These are phyloP conservation scores for Cordyceps fumosorosea DNA, from an alignment of 2,329 filamentous ascomycete genomes.

Conservation along the genomic window DNA sequence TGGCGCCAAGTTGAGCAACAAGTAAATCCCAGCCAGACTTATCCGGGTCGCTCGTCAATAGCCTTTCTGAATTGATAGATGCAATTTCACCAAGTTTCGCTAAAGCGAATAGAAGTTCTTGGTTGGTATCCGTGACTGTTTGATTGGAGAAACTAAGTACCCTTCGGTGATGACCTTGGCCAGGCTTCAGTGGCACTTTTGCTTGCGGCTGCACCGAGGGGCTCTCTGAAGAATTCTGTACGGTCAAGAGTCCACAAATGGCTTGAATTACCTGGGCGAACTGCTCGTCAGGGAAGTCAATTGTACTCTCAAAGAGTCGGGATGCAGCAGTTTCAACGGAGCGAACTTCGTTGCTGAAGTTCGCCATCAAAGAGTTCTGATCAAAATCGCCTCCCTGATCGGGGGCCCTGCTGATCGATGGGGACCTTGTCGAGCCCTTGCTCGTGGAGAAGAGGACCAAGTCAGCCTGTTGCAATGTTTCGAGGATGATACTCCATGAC, in stretches of 20 bases:
- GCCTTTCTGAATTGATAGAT: constrained; percentile 65
- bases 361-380: constrained; percentile 46
- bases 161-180: constrained; percentile 35
- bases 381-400: constrained; percentile 48
- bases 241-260: constrained; percentile 62
- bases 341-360: constrained; percentile 73
- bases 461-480: constrained; percentile 88
- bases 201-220: constrained; percentile 15
- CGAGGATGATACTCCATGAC: constrained; percentile 86
- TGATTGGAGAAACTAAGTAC: constrained; percentile 42
- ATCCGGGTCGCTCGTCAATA: constrained; percentile 60
- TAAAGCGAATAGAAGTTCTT: constrained; percentile 61
- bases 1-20: constrained; percentile 45
- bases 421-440: constrained; percentile 46
- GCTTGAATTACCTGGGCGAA: constrained; percentile 74
- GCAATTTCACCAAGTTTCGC: constrained; percentile 69
- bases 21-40: constrained; percentile 72
- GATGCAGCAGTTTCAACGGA: constrained; percentile 84
- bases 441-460: constrained; percentile 67
- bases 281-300: constrained; percentile 77
- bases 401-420: constrained; percentile 38
- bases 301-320: constrained; percentile 83
- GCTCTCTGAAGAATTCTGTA: constrained; percentile 19
- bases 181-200: constrained; percentile 6
- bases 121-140: constrained; percentile 42